phyloP scores from a whole-genome alignment of 2,329 filamentous ascomycete species.

The Diaporthe sp. region DNA sequence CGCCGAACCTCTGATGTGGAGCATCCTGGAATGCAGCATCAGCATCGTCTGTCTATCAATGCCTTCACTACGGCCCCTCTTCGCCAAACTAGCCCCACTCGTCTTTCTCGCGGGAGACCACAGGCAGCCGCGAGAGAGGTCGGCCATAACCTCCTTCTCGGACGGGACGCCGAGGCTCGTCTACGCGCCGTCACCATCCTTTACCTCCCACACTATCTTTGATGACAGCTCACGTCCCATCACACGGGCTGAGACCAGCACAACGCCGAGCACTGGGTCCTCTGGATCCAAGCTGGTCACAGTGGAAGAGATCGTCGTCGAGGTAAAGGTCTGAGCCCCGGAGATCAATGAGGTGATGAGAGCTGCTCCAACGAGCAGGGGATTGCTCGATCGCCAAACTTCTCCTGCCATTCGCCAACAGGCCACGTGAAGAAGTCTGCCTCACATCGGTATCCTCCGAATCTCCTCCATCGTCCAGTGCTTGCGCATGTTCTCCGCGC shows the following conservation, averaged over 20 bases:
- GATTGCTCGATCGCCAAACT: background rate
- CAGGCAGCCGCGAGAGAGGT: conserved; percentile 26
- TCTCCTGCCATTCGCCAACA: background rate
- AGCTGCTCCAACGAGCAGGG: background rate
- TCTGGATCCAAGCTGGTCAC: background rate
- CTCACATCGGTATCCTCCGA: conserved; percentile 73
- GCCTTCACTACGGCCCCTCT: conserved; percentile 28
- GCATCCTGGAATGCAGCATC: conserved; percentile 28
- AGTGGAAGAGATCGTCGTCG: background rate
- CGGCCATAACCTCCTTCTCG: conserved; percentile 13
- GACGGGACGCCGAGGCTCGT: background rate
- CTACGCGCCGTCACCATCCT: background rate
- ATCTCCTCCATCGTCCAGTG: conserved; percentile 86
- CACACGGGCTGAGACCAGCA: background rate
- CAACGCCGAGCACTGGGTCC: background rate
- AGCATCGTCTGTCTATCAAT: conserved; percentile 28
- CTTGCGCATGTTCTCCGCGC: conserved; percentile 87
- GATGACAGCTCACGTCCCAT: background rate
- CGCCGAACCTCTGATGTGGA: conserved; percentile 26
- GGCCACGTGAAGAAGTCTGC: background rate
- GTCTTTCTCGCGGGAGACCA: conserved; percentile 18
- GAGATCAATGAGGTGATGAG: background rate
- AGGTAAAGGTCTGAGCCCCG: background rate
- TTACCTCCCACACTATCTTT: background rate
- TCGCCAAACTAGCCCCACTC: conserved; percentile 35